Evolutionary conservation across 208 protist genomes (phyloP), one percentile per base, ranked within the genome.

Genomic region (Ichthyophonus hoferi): DNA sequence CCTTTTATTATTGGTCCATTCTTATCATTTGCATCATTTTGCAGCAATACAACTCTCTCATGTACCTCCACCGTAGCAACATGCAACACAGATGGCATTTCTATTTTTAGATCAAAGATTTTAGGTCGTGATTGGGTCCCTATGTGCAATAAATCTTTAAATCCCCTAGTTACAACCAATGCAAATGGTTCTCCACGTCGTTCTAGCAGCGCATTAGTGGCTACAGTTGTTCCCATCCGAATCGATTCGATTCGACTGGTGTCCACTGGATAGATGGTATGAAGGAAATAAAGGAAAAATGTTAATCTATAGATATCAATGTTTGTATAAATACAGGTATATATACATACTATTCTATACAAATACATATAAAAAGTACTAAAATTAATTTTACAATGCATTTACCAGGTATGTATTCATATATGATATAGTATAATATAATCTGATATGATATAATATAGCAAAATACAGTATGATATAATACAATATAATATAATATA

Each of bases 201-300:
- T 89, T 99, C 97, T 0, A 98, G 91, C 37, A 98, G 93, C 0
- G 97, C 96, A 94, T 98, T 98, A 0, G 97, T 98, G 17, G 97
- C 97, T 40, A 99, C 96, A 0, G 97, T 98, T 1, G 97, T 98
- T 87, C 97, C 97, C 97, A 98, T 98, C 58, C 97, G 94, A 42
- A 98, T 96, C 42, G 92, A 96, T 82, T 95, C 96, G 89, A 98
- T 95, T 78, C 93, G 87, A 2, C 42, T 88, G 2, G 93, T 95
- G 79, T 96, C 90, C 17, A 98, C 91, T 41, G 77, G 35, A 93
- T 86, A 33, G 17, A n/a, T n/a, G n/a, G n/a, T n/a, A n/a, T n/a
- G n/a, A n/a, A n/a, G n/a, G n/a, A n/a, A n/a, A n/a, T n/a, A n/a
- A n/a, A n/a, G n/a, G n/a, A n/a, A n/a, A n/a, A n/a, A n/a, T n/a